Base-by-base conservation (phyloP, 306 rosid genomes). In the Gleditsia sinensis region DNA sequence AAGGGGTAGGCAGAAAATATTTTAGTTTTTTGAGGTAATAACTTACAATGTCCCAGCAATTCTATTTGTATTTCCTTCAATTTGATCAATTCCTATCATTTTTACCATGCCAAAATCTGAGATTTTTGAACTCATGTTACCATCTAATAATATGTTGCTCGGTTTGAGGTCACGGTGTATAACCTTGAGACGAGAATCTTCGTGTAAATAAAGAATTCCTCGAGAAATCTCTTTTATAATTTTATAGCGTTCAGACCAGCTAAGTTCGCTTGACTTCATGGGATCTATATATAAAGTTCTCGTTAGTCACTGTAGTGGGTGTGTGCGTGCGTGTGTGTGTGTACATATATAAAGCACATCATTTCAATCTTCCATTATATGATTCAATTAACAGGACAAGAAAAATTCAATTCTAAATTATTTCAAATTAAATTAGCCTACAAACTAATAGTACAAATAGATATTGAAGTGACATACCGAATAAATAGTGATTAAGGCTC, bases 51-150 rank as follows among this genome's bases (percentile, higher is more conserved):
- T 92, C 7, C 94, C 97, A 8, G 83, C 93, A 16, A 92, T 66
- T 77, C 69, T 80, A 1, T 14, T 70, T 3, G 94, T 92, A 20
- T 45, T 51, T 42, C 86, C 93, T 78, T 78, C 86, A 24, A 75
- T 65, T 27, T 87, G 87, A 7, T 87, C 86, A 0, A 43, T 21
- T 8, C 2, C 73, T 45, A 88, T 77, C 16, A 88, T 75, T 23
- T 87, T 90, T 9, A 94, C 96, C 87, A 83, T 80, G 2, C 96
- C 96, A 83, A 92, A 92, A 54, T 92, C 96, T 16, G 91, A 84
- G 0, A 90, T 92, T 51, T 90, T 92, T 2, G 96, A 83, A 64
- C 69, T 77, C 91, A 92, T 69, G 5, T 33, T 54, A 1, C 9
- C 42, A 48, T 88, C 97, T 39, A 89, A 12, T 2, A 92, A 51